These are phyloP conservation scores for Daphne laureola DNA, from an alignment of 441 rosid genomes.

Conservation along the genomic window DNA sequence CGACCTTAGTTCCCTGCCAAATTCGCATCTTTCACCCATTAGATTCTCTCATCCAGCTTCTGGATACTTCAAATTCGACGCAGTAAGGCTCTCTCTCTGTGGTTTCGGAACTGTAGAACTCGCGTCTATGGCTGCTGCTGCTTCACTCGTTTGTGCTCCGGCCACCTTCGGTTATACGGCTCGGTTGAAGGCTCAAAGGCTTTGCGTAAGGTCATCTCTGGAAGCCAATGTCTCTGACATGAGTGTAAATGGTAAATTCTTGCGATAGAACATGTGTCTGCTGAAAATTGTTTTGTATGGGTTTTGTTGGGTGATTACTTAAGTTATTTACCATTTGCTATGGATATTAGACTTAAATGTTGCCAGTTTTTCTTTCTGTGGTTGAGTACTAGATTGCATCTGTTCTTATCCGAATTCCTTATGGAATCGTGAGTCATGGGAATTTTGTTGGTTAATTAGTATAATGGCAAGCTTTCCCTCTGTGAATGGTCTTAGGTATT, in stretches of 20 bases:
- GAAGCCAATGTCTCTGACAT: constrained; percentile 84
- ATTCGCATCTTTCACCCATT: constrained; percentile 29
- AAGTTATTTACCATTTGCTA: too few relatives aligned
- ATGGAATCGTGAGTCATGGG: too few relatives aligned
- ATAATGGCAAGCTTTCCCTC: too few relatives aligned
- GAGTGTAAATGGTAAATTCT: constrained; percentile 78
- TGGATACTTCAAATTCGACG: not conserved
- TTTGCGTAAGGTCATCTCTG: constrained; percentile 52
- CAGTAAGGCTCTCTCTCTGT: constrained; percentile 9
- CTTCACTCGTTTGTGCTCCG: constrained; percentile 62
- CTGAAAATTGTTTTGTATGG: constrained; percentile 11
- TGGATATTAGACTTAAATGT: too few relatives aligned
- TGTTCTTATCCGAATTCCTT: too few relatives aligned
- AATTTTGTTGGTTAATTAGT: too few relatives aligned
- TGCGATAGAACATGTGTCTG: not conserved
- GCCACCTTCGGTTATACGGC: constrained; percentile 34
- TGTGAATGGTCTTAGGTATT: too few relatives aligned
- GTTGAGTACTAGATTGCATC: too few relatives aligned
- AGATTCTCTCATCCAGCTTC: constrained; percentile 24
- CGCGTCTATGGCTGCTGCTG: constrained; percentile 58
- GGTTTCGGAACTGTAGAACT: not conserved
- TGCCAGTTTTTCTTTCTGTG: too few relatives aligned
- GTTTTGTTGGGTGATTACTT: constrained; percentile 18
- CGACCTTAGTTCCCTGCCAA: constrained; percentile 18
- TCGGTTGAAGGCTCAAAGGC: constrained; percentile 34